Percentiles rank a stretch among this genome's conserved stretches.
These are phyloP conservation scores for Trifolium subterraneum DNA, from an alignment of 306 rosid species.

Conservation along the genomic window DNA sequence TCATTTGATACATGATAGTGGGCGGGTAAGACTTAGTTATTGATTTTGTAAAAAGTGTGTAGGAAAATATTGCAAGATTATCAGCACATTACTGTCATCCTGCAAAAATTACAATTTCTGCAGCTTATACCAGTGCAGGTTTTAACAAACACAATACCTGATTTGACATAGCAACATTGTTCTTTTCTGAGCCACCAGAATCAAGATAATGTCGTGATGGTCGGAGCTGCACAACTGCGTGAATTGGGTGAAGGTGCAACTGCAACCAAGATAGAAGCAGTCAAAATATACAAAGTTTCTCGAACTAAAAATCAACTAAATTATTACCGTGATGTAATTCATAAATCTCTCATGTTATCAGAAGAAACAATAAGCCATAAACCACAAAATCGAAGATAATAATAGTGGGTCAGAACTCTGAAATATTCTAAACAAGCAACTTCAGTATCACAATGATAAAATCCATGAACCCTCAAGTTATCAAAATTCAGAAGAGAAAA, in stretches of 20 bases:
- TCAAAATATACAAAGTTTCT: too few species aligned
- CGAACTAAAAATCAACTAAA: too few species aligned
- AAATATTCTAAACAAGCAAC: constrained; percentile 24
- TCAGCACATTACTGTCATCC: constrained; percentile 5
- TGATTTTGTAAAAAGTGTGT: background rate
- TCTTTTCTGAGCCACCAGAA: constrained; percentile 64
- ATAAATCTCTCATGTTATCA: constrained; percentile 33
- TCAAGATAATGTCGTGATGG: constrained; percentile 70
- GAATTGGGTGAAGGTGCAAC: constrained; percentile 88
- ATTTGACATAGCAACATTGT: constrained; percentile 53
- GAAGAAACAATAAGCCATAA: constrained; percentile 24
- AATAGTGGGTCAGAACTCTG: constrained; percentile 9
- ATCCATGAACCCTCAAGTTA: constrained; percentile 30
- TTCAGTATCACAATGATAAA: constrained; percentile 10
- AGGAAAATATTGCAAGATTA: constrained; percentile 5
- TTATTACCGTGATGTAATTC: constrained; percentile 19
- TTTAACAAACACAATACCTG: constrained; percentile 53
- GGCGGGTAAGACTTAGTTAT: background rate
- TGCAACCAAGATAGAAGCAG: constrained; percentile 54
- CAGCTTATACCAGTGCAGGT: constrained; percentile 14
- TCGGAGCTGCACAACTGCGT: constrained; percentile 82
- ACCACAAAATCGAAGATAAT: constrained; percentile 15
- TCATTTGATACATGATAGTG: background rate
- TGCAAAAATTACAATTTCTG: constrained; percentile 13
- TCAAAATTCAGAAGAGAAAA: background rate